Conservation (phyloP, 176 grass and related monocot genomes). For the Hordeum marinum region DNA sequence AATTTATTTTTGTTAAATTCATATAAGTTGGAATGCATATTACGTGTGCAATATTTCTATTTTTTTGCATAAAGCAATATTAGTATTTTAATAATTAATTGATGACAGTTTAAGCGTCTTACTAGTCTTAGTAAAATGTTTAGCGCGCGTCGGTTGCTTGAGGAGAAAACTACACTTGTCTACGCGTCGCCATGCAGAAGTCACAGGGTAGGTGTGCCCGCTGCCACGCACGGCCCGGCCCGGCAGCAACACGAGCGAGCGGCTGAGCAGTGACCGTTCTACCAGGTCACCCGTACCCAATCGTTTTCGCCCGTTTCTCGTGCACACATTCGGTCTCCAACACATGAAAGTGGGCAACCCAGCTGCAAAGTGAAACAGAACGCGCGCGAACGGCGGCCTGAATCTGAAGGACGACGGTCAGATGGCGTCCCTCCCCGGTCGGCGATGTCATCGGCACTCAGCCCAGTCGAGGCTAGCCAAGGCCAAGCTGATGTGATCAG, state of each 20-base stretch:
- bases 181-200: background rate
- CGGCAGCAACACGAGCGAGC: background rate
- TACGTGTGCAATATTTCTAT: too few species aligned
- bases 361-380: background rate
- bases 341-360: background rate
- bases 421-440: background rate
- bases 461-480: background rate
- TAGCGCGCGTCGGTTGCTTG: too few species aligned
- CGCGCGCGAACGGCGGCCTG: background rate
- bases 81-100: too few species aligned
- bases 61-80: too few species aligned
- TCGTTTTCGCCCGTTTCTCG: constrained; percentile 8
- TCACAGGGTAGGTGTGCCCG: background rate
- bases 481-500: constrained; percentile 15
- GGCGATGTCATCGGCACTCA: background rate
- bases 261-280: background rate
- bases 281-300: background rate
- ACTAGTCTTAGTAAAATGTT: too few species aligned
- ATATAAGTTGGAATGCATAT: too few species aligned
- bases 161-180: too few species aligned
- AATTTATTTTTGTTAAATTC: too few species aligned
- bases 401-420: background rate
- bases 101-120: too few species aligned
- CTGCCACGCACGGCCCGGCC: too few species aligned
- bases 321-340: background rate